Conservation (phyloP, 2,329 filamentous ascomycete species). For the Claviceps capensis region DNA sequence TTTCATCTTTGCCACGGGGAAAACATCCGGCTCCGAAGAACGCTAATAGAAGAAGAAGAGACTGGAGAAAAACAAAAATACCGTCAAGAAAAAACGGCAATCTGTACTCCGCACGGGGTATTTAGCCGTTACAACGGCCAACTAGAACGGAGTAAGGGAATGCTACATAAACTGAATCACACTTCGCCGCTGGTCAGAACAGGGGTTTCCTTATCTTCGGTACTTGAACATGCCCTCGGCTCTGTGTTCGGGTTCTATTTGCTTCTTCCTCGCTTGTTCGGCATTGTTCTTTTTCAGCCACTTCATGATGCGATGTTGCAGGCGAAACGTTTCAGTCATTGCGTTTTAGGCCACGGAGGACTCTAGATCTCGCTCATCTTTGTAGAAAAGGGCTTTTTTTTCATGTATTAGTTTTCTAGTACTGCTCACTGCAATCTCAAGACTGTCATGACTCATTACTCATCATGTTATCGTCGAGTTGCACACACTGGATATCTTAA, state of each 20-base stretch:
- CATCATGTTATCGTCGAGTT: too few relatives aligned
- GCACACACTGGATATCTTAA: too few relatives aligned
- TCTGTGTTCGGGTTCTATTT: background rate
- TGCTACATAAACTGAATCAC: background rate
- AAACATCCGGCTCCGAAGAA: background rate
- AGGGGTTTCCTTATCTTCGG: background rate
- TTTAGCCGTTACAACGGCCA: background rate
- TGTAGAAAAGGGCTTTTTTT: too few relatives aligned
- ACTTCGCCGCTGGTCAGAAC: too few relatives aligned
- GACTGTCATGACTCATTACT: too few relatives aligned
- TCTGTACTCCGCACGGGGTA: background rate
- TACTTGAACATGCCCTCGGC: background rate
- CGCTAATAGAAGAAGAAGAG: background rate
- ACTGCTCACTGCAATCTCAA: too few relatives aligned
- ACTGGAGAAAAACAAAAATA: background rate
- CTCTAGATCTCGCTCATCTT: too few relatives aligned
- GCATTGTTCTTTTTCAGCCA: background rate
- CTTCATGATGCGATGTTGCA: too few relatives aligned
- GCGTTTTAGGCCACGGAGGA: too few relatives aligned
- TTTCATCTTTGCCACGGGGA: background rate
- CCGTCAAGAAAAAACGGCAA: background rate
- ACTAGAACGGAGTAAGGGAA: background rate
- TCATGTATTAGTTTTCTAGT: too few relatives aligned
- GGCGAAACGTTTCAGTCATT: too few relatives aligned
- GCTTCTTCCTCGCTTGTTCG: background rate